phyloP scores from a whole-genome alignment of 2,329 filamentous ascomycete genomes.

The Alternaria rosae region DNA sequence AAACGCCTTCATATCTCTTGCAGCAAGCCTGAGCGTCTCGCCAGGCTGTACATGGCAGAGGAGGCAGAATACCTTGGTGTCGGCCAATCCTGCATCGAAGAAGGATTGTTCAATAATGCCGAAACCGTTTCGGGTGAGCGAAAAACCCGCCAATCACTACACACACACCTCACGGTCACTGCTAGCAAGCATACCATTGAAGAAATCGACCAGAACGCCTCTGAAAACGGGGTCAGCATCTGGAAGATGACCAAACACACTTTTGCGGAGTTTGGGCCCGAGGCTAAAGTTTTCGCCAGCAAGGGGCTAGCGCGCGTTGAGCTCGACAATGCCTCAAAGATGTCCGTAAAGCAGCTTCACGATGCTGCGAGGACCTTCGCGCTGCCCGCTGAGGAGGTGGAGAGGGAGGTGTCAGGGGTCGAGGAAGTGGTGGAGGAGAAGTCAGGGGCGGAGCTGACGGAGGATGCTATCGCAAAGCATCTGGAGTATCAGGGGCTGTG shows the following conservation, averaged over 20 bases:
- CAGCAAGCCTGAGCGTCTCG: conserved; percentile 14
- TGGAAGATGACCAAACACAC: conserved; percentile 7
- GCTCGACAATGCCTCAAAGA: background rate
- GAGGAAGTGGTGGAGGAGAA: conserved; percentile 4
- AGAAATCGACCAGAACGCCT: background rate
- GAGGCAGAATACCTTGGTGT: conserved; percentile 20
- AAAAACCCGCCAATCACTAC: conserved; percentile 13
- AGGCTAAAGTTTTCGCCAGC: conserved; percentile 6
- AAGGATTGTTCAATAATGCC: conserved; percentile 10
- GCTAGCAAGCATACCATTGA: conserved; percentile 4
- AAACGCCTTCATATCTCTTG: conserved; percentile 17
- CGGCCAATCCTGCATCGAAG: conserved; percentile 20
- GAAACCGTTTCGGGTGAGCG: conserved; percentile 20
- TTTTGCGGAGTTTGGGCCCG: conserved; percentile 10
- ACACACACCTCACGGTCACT: conserved; percentile 8
- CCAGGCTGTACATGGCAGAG: conserved; percentile 21
- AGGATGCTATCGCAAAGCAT: conserved; percentile 8
- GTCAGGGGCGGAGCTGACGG: conserved; percentile 13
- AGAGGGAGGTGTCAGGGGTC: background rate
- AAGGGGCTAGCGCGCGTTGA: conserved; percentile 9
- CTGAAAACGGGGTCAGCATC: background rate
- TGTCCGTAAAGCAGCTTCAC: conserved; percentile 1
- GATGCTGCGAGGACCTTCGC: background rate
- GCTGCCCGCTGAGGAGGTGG: background rate
- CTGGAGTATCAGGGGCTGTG: conserved; percentile 1